A percentile compares a stretch with the other conserved stretches of the same genome.
Conservation (phyloP, 768 basidiomycete species). For the Russula earlei region DNA sequence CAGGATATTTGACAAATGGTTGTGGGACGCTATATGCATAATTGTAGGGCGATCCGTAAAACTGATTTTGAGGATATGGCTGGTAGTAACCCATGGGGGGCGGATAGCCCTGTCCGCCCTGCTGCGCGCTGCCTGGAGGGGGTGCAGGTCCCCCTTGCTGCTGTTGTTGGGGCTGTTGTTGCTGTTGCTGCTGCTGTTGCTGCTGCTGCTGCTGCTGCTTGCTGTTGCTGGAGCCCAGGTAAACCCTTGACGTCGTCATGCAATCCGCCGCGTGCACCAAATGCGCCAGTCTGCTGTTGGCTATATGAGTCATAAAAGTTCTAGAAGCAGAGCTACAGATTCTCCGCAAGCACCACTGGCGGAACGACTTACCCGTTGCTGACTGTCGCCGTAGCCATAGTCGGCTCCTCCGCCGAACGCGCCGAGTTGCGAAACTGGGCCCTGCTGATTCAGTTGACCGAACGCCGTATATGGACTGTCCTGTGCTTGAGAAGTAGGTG, state of each 20-base stretch:
- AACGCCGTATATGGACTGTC: conserved; percentile 56
- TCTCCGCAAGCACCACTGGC: conserved; percentile 2
- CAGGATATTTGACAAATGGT: conserved; percentile 66
- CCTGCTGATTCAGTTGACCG: conserved; percentile 49
- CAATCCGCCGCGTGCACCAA: conserved; percentile 54
- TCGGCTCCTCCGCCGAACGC: conserved; percentile 50
- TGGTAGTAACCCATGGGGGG: conserved; percentile 53
- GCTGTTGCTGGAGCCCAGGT: conserved; percentile 48
- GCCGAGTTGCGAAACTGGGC: conserved; percentile 37
- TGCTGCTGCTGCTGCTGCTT: no score
- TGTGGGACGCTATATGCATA: conserved; percentile 49
- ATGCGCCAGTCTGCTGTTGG: conserved; percentile 50
- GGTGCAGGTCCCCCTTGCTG: conserved; percentile 42
- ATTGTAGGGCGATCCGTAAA: conserved; percentile 64
- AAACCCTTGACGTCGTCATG: conserved; percentile 74
- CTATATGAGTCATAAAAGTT: conserved; percentile 65
- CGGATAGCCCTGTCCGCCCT: conserved; percentile 54
- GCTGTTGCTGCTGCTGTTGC: conserved; percentile 45
- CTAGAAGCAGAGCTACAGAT: conserved; percentile 29
- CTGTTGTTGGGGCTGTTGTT: conserved; percentile 40
- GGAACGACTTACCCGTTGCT: conserved; percentile 42
- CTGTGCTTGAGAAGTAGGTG: conserved; percentile 56
- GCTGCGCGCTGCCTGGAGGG: conserved; percentile 52
- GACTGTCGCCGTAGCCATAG: conserved; percentile 59
- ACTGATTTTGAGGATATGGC: conserved; percentile 69